phyloP scores from a whole-genome alignment of 2,329 filamentous ascomycete genomes.

The Byssochlamys sp. region DNA sequence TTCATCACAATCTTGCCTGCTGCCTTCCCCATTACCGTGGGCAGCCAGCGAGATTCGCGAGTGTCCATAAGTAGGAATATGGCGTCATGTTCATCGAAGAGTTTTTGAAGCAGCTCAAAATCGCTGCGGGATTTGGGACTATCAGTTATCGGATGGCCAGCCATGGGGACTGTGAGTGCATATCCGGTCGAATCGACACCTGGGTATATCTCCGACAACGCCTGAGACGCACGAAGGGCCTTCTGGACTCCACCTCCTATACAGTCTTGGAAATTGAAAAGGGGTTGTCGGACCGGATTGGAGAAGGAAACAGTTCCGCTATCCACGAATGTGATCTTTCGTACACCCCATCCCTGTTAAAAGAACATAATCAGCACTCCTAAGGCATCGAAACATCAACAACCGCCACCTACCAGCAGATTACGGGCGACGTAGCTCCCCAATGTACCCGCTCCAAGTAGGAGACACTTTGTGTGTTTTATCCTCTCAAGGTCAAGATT shows the following conservation, averaged over 20 bases:
- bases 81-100: constrained; percentile 78
- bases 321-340: constrained; percentile 91
- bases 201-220: constrained; percentile 77
- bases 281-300: constrained; percentile 86
- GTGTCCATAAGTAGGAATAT: constrained; percentile 98
- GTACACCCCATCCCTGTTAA: constrained; percentile 71
- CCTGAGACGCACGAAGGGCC: constrained; percentile 68
- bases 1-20: constrained; percentile 93
- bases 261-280: constrained; percentile 86
- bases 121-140: constrained; percentile 60
- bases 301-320: constrained; percentile 89
- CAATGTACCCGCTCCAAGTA: constrained; percentile 84
- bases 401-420: constrained; percentile 48
- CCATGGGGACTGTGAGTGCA: constrained; percentile 83
- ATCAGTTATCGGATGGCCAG: constrained; percentile 77
- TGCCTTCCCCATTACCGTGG: constrained; percentile 90
- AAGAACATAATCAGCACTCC: constrained; percentile 3
- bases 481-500: constrained; percentile 77
- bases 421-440: constrained; percentile 90
- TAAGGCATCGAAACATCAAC: background rate
- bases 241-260: constrained; percentile 75
- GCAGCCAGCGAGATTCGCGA: constrained; percentile 85
- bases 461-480: constrained; percentile 77
- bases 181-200: constrained; percentile 75
- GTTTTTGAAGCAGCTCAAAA: constrained; percentile 61